phyloP scores from a whole-genome alignment of 208 protist species.

The Trypanosoma cruzi region DNA sequence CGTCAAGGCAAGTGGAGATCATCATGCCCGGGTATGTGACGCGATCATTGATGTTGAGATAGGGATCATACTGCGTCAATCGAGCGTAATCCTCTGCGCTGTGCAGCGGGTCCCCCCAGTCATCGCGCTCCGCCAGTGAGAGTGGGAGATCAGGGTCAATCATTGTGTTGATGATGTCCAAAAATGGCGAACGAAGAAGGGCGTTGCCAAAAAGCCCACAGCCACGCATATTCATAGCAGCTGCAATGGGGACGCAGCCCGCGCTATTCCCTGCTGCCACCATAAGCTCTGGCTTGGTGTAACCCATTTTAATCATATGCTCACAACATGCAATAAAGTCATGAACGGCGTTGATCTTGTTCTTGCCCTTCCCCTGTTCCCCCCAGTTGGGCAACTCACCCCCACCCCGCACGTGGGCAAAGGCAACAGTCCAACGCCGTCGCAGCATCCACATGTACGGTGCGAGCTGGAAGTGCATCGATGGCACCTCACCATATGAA shows the following conservation, averaged over 20 bases:
- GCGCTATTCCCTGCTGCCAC: slow-evolving; percentile 91
- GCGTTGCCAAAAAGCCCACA: slow-evolving; percentile 86
- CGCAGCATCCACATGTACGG: slow-evolving; percentile 94
- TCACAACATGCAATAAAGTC: slow-evolving; percentile 95
- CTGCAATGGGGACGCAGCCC: slow-evolving; percentile 94
- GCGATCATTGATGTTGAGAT: slow-evolving; percentile 92
- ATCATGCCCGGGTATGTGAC: slow-evolving; percentile 92
- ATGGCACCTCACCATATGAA: slow-evolving; percentile 89
- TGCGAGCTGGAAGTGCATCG: slow-evolving; percentile 93
- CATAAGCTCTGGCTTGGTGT: slow-evolving; percentile 87
- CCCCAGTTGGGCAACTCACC: slow-evolving; percentile 90
- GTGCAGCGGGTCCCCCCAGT: slow-evolving; percentile 95
- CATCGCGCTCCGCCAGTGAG: slow-evolving; percentile 90
- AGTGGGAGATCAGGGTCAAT: slow-evolving; percentile 88
- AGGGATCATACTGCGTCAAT: slow-evolving; percentile 84
- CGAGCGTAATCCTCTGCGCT: slow-evolving; percentile 56
- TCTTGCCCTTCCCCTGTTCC: slow-evolving; percentile 69
- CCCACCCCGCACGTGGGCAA: slow-evolving; percentile 94
- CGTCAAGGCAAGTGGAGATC: slow-evolving; percentile 88
- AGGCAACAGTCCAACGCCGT: slow-evolving; percentile 86
- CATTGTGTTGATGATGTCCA: slow-evolving; percentile 96
- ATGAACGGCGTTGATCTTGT: slow-evolving; percentile 89
- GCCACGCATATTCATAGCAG: slow-evolving; percentile 91
- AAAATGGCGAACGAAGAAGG: slow-evolving; percentile 91
- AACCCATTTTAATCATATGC: slow-evolving; percentile 89